Evolutionary conservation across 176 grass and related monocot genomes (phyloP).

Genomic region (Melocanna baccifera): DNA sequence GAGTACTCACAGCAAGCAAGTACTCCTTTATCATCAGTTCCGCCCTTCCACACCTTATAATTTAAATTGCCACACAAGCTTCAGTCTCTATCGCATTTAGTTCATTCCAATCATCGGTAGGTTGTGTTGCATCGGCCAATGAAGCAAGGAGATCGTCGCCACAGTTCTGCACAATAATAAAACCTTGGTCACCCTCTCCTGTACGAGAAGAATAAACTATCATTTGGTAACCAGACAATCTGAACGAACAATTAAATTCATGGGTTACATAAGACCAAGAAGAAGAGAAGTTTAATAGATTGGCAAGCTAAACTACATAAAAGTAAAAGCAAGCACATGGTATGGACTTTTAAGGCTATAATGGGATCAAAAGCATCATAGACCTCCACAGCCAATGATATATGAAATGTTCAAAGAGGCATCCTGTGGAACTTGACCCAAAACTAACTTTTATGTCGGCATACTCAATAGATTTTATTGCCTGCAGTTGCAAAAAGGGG

Average conservation of each 20-base stretch:
- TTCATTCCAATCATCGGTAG: conserved; percentile 79
- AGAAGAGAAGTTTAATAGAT: no score
- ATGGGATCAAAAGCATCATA: no score
- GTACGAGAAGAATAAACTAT: background rate
- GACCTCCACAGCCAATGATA: no score
- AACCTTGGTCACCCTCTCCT: conserved; percentile 60
- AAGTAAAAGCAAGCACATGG: no score
- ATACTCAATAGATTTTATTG: no score
- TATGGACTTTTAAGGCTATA: no score
- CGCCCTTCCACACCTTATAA: conserved; percentile 49
- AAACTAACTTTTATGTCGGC: no score
- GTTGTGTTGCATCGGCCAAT: conserved; percentile 57
- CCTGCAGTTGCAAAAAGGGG: no score
- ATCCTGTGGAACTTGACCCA: no score
- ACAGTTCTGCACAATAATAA: conserved; percentile 71
- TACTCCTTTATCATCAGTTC: conserved; percentile 20
- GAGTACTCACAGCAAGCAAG: background rate
- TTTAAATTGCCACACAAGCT: conserved; percentile 76
- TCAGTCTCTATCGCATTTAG: conserved; percentile 75
- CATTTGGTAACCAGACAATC: background rate
- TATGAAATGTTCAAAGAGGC: no score
- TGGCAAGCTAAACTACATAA: no score
- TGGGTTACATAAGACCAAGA: background rate
- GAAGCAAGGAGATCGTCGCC: conserved; percentile 69
- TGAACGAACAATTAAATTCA: background rate